Evolutionary conservation across 2,329 filamentous ascomycete genomes (phyloP), one percentile per base, ranked within the genome.

Genomic region (Didymella exigua): DNA sequence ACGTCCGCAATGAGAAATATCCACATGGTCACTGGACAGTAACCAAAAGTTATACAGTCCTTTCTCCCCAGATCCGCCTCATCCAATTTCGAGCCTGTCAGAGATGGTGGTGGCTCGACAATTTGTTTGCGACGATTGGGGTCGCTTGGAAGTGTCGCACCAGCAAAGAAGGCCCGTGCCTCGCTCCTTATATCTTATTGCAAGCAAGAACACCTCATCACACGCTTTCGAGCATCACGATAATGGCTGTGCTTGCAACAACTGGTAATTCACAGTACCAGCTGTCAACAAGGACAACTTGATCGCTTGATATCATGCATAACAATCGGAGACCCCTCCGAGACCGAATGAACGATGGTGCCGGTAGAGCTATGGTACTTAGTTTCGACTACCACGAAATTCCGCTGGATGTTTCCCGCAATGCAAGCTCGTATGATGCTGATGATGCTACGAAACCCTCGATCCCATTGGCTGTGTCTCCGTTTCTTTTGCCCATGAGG

Each of bases 101-200:
- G 59, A 67, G 51, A 66, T 66, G 65, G 65, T 61, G 65, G 61
- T 63, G 56, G 59, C 54, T 58, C 29, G 37, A 58, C 45, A 59
- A 65, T 59, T 13, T 61, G 60, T 54, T 47, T 50, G 52, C 29
- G 36, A 49, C 46, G 36, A 29, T 16, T 21, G 27, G 6, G 43
- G 19, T 33, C 19, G 50, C 45, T 45, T 46, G 44, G 30, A 16
- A 26, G 27, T 45, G 58, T 63, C 60, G 58, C 63, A 69, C 63
- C 52, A 65, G 52, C 19, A 13, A 6, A n/a, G 10, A 23, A 54
- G 68, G 66, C 55, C 63, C 57, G 65, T 70, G 68, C 66, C 8
- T 46, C 36, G n/a, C 23, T 55, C 62, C 65, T 67, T 54, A 49
- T 48, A 68, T 65, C 36, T 67, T 50, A 54, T 21, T 49, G 27